Evolutionary conservation across 2,329 filamentous ascomycete species (phyloP).

Genomic region (Aspergillus ochraceoroseus): DNA sequence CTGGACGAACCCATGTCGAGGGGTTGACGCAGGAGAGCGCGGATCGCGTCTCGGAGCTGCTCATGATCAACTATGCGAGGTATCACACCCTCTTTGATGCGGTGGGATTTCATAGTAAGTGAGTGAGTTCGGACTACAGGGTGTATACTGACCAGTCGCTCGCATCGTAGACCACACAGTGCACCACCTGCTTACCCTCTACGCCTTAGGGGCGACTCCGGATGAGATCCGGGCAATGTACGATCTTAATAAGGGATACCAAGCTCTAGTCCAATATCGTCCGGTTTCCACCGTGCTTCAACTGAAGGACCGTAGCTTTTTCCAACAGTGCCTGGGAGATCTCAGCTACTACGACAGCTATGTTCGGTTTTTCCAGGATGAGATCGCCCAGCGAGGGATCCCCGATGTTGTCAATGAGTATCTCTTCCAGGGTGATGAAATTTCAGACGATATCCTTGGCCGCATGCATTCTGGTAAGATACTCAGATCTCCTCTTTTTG

Average conservation of each 20-base stretch:
- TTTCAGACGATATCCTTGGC: constrained; percentile 16
- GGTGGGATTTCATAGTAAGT: constrained; percentile 4
- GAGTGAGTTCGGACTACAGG: neutral
- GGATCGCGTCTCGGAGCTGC: constrained; percentile 1
- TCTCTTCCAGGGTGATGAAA: constrained; percentile 16
- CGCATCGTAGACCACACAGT: constrained; percentile 20
- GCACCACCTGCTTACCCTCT: constrained; percentile 22
- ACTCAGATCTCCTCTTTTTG: too few species aligned
- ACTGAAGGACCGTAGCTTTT: constrained; percentile 9
- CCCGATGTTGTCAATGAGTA: constrained; percentile 20
- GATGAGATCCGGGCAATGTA: constrained; percentile 19
- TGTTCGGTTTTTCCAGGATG: constrained; percentile 20
- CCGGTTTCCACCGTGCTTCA: constrained; percentile 1
- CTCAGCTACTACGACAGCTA: constrained; percentile 13
- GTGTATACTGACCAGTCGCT: neutral
- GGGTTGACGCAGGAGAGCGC: constrained; percentile 4
- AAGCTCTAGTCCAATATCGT: constrained; percentile 9
- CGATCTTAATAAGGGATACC: constrained; percentile 17
- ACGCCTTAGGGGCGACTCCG: constrained; percentile 20
- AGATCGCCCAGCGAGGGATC: constrained; percentile 16
- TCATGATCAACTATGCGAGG: constrained; percentile 4
- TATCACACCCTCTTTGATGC: constrained; percentile 1
- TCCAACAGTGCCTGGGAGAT: constrained; percentile 13
- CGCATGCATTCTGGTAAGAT: constrained; percentile 9
- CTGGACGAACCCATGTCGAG: neutral